Conservation (phyloP, 2,329 filamentous ascomycete species). For the Colletotrichum karsti region DNA sequence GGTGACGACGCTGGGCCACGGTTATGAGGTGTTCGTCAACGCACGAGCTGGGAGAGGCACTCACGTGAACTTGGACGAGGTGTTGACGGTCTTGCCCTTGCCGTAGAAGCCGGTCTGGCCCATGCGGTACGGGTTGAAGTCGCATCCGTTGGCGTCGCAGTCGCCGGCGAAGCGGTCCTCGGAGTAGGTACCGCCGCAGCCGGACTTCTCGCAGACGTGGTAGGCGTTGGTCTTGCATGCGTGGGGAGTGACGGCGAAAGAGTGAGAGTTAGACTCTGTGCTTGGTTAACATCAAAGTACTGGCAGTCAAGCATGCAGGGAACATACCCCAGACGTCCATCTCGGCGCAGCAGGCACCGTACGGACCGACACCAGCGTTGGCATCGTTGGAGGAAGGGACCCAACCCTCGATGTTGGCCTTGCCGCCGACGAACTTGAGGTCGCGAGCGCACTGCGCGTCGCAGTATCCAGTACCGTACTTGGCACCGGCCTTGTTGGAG, state of each 20-base stretch:
- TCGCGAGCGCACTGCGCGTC: slow-evolving; percentile 55
- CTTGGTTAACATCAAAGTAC: background rate
- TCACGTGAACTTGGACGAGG: slow-evolving; percentile 59
- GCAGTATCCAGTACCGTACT: slow-evolving; percentile 65
- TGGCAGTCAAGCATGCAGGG: background rate
- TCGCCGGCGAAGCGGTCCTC: slow-evolving; percentile 61
- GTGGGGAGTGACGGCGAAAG: slow-evolving; percentile 65
- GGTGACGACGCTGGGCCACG: slow-evolving; percentile 60
- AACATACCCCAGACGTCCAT: slow-evolving; percentile 67
- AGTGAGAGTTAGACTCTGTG: slow-evolving; percentile 60
- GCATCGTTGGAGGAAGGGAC: slow-evolving; percentile 56
- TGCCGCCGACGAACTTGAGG: slow-evolving; percentile 59
- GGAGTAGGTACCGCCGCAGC: slow-evolving; percentile 57
- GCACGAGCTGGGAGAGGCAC: no score
- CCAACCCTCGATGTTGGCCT: slow-evolving; percentile 54
- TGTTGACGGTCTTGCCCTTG: slow-evolving; percentile 63
- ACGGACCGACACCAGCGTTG: slow-evolving; percentile 56
- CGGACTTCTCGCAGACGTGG: slow-evolving; percentile 40
- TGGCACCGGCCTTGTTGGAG: slow-evolving; percentile 54
- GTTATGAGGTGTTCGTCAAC: background rate
- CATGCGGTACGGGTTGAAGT: slow-evolving; percentile 71
- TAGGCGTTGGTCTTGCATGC: slow-evolving; percentile 56
- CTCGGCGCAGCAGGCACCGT: slow-evolving; percentile 65
- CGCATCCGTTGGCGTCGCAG: slow-evolving; percentile 73
- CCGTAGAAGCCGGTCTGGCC: slow-evolving; percentile 69